These are phyloP conservation scores for Leccinum holopus DNA, from an alignment of 1,284 basidiomycete genomes.

Conservation along the genomic window DNA sequence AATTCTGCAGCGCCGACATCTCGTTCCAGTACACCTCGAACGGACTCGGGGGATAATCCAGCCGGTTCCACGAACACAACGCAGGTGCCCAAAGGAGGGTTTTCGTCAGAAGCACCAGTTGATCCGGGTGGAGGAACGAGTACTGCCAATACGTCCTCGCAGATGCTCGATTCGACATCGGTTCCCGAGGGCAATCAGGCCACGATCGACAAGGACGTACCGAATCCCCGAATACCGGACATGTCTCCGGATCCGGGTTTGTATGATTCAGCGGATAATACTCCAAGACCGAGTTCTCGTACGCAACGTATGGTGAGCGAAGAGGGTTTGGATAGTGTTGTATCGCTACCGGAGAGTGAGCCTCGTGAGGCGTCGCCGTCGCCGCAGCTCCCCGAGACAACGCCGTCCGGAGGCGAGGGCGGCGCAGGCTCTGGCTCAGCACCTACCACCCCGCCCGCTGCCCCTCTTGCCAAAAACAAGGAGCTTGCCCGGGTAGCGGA, in stretches of 20 bases:
- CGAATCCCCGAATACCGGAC: background rate
- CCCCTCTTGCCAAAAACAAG: conserved; percentile 21
- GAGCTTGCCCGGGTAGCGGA: conserved; percentile 26
- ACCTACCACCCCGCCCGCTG: background rate
- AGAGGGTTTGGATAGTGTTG: conserved; percentile 2
- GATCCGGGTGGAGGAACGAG: conserved; percentile 26
- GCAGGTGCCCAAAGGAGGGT: background rate
- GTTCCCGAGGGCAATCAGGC: conserved; percentile 1
- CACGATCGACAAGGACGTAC: background rate
- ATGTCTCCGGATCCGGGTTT: conserved; percentile 4
- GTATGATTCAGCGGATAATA: conserved; percentile 15
- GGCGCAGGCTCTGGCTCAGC: background rate
- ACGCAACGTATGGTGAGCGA: background rate
- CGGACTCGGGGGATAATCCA: conserved; percentile 13
- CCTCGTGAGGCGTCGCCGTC: conserved; percentile 5
- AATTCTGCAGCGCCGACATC: conserved; percentile 8
- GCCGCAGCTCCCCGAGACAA: conserved; percentile 10
- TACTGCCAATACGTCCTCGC: conserved; percentile 4
- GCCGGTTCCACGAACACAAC: background rate
- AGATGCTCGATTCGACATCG: conserved; percentile 7
- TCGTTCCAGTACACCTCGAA: conserved; percentile 22
- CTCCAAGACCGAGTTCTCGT: conserved; percentile 20
- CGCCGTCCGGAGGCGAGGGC: conserved; percentile 4
- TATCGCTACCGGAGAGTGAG: background rate
- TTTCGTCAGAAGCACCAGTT: conserved; percentile 11